phyloP scores from a whole-genome alignment of 1,284 basidiomycete genomes.

The Caloboletus inedulis region DNA sequence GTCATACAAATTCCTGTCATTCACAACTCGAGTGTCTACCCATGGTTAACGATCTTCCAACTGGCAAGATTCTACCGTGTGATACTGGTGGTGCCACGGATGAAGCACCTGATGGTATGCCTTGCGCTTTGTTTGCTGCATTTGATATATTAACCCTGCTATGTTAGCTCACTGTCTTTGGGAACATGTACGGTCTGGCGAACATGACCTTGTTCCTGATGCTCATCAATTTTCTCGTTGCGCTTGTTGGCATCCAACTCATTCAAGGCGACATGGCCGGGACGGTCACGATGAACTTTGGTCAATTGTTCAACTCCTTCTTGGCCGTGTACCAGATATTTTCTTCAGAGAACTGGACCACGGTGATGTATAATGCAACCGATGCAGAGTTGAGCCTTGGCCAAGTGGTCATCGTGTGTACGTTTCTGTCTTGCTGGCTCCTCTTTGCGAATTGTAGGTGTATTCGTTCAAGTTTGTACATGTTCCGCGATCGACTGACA shows the following conservation, averaged over 20 bases:
- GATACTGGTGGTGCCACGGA: conserved; percentile 84
- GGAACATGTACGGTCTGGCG: conserved; percentile 85
- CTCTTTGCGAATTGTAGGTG: conserved; percentile 87
- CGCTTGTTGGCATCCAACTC: conserved; percentile 75
- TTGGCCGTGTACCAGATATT: conserved; percentile 90
- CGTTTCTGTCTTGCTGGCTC: conserved; percentile 87
- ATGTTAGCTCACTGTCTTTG: conserved; percentile 78
- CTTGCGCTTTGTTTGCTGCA: not conserved
- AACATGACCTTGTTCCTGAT: conserved; percentile 96
- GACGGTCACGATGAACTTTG: conserved; percentile 71
- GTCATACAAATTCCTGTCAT: conserved; percentile 88
- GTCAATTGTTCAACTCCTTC: conserved; percentile 88
- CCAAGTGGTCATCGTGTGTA: conserved; percentile 71
- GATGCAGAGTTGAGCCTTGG: conserved; percentile 62
- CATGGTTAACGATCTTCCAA: conserved; percentile 93
- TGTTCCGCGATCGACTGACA: conserved; percentile 4
- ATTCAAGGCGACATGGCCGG: conserved; percentile 75
- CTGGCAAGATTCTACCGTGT: conserved; percentile 91
- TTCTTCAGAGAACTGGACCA: conserved; percentile 95
- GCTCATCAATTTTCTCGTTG: conserved; percentile 84
- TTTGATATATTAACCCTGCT: conserved; percentile 10
- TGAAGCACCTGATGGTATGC: conserved; percentile 74
- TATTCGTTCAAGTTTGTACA: not conserved
- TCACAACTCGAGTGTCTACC: conserved; percentile 62
- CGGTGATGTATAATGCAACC: conserved; percentile 72